Percentiles rank a stretch among this genome's conserved stretches.
Evolutionary conservation across 139 green algal genomes (phyloP).

Genomic region (Picochlorum sp.): DNA sequence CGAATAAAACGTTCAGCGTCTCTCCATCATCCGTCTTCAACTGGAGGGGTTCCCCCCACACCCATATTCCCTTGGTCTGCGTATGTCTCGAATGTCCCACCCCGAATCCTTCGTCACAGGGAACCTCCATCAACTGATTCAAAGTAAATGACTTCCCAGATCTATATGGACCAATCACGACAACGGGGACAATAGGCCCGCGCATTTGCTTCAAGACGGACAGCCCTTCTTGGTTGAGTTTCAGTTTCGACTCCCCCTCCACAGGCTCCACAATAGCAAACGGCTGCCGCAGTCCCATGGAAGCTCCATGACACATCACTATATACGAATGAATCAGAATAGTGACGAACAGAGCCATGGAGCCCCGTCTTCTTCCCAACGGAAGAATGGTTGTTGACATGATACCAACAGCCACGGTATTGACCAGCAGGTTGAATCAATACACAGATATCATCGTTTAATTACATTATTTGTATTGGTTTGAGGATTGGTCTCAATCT

Average conservation of each 20-base stretch:
- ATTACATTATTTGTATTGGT: no score
- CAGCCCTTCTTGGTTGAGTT: constrained; percentile 58
- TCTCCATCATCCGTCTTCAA: constrained; percentile 18
- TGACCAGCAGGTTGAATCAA: background rate
- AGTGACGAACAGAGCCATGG: background rate
- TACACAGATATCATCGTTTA: no score
- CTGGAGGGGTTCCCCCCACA: constrained; percentile 69
- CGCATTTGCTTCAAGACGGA: constrained; percentile 44
- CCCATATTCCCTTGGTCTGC: constrained; percentile 89
- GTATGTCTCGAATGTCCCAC: constrained; percentile 85
- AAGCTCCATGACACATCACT: background rate
- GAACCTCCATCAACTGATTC: constrained; percentile 82
- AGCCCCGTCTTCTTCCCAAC: background rate
- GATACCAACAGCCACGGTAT: background rate
- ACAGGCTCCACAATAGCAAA: constrained; percentile 62
- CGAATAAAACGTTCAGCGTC: constrained; percentile 50
- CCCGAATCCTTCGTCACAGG: constrained; percentile 80
- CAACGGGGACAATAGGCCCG: constrained; percentile 51
- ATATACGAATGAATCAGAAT: background rate
- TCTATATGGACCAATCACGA: constrained; percentile 88
- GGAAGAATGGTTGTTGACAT: background rate
- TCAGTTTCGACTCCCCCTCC: constrained; percentile 52
- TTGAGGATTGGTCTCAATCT: no score
- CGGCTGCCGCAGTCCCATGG: background rate
- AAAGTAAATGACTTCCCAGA: constrained; percentile 84